Percentiles rank a stretch among this genome's conserved stretches.
Evolutionary conservation across 2,329 filamentous ascomycete genomes (phyloP).

Genomic region (Colletotrichum camelliae): DNA sequence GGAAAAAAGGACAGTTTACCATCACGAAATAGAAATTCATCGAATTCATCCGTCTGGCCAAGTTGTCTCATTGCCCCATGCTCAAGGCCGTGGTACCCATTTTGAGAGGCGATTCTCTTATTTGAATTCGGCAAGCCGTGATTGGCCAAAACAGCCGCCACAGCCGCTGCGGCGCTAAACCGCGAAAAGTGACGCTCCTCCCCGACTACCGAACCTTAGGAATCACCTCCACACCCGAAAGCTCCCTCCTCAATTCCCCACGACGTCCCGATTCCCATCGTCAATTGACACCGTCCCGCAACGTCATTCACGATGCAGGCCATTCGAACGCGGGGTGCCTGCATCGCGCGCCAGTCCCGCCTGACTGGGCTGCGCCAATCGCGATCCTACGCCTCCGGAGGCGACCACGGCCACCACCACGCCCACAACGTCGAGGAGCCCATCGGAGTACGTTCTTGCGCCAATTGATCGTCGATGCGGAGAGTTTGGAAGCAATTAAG

Average conservation of each 20-base stretch:
- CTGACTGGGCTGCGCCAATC: conserved; percentile 36
- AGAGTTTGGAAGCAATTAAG: background rate
- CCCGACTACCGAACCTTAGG: background rate
- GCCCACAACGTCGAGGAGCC: conserved; percentile 55
- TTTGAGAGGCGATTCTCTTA: conserved; percentile 14
- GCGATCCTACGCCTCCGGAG: conserved; percentile 60
- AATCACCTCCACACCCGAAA: conserved; percentile 15
- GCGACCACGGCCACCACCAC: conserved; percentile 50
- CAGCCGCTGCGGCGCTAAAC: background rate
- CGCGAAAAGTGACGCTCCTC: conserved; percentile 18
- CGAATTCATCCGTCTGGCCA: conserved; percentile 18
- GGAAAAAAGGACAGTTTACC: conserved; percentile 20
- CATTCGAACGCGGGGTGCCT: conserved; percentile 38
- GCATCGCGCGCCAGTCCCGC: conserved; percentile 41
- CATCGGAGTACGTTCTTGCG: conserved; percentile 56
- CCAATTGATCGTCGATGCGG: background rate
- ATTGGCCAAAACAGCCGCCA: conserved; percentile 4
- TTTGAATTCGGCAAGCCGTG: conserved; percentile 22
- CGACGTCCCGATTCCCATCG: background rate
- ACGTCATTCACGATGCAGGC: conserved; percentile 37
- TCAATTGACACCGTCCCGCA: conserved; percentile 16
- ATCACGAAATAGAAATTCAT: conserved; percentile 15
- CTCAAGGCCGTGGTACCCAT: background rate
- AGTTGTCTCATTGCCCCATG: conserved; percentile 15
- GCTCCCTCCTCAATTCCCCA: conserved; percentile 7